Base-by-base conservation (phyloP, 257 asterid genomes). In the Knoxia roxburghii region DNA sequence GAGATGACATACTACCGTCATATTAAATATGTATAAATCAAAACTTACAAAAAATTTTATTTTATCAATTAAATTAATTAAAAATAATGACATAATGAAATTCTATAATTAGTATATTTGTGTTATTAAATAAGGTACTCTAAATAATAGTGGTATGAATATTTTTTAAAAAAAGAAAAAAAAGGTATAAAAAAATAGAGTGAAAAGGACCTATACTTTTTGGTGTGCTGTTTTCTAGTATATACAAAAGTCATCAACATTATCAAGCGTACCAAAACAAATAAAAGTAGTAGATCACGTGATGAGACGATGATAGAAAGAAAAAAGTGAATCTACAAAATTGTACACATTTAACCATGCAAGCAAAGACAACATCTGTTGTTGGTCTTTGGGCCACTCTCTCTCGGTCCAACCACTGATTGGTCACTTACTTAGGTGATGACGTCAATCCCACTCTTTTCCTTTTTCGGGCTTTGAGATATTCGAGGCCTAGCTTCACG, bases 281-380 rank as follows among this genome's bases (percentile, higher is more conserved):
- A n/a, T n/a, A n/a, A n/a, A n/a, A n/a, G n/a, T n/a, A 85, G 83
- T 64, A 73, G 81, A 75, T 89, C 95, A 86, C 95, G 96, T 86
- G 92, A 89, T 71, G 74, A 65, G 82, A 72, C 72, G 69, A 72
- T 77, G 89, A 81, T 50, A 50, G 27, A 59, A 35, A 32, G 3
- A 59, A 59, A 48, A 15, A 48, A 48, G 18, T 73, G 50, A 68
- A 71, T 59, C 29, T 27, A 55, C 11, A 24, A 60, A 45, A 68
- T 70, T 23, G 52, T 70, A 55, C 84, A 79, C 84, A 66, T 65
- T 68, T 50, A 57, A 58, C 79, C 59, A 78, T 40, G 80, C 70
- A 50, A 37, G 41, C 41, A 37, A 37, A 65, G 75, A 46, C 80
- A 65, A 61, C 23, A 51, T 20, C 51, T 51, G 68, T 76, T 55